Evolutionary conservation across 208 protist genomes (phyloP).

Genomic region (Leishmania aethiopica): DNA sequence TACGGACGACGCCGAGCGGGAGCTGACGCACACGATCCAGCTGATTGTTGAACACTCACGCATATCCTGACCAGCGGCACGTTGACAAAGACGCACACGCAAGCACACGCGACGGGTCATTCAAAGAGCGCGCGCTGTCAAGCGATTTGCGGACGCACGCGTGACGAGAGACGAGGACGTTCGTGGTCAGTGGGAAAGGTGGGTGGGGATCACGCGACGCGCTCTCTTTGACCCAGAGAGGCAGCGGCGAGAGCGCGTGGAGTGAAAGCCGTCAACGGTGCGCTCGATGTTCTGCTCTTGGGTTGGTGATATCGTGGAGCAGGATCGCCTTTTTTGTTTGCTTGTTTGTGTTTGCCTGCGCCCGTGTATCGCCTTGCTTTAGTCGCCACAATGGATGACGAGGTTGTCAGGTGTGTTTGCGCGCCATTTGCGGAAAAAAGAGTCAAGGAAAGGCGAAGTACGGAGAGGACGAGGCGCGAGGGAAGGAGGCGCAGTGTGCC

Average conservation of each 20-base stretch:
- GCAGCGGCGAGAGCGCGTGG: background rate
- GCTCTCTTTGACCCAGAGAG: background rate
- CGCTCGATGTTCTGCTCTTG: background rate
- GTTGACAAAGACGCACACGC: background rate
- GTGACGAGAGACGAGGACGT: background rate
- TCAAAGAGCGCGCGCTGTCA: background rate
- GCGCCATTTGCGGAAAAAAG: background rate
- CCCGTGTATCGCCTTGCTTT: background rate
- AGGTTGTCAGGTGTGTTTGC: too few species aligned
- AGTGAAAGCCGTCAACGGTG: background rate
- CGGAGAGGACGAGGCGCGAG: background rate
- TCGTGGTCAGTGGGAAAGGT: background rate
- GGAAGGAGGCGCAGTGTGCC: background rate
- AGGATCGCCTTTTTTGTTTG: background rate
- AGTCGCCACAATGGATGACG: background rate
- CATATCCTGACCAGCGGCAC: constrained; percentile 3
- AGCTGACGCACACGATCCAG: constrained; percentile 60
- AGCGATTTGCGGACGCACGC: background rate
- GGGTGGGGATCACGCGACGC: background rate
- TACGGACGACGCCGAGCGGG: constrained; percentile 54
- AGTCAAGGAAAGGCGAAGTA: background rate
- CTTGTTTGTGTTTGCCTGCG: background rate
- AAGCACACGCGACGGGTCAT: background rate
- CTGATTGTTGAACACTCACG: constrained; percentile 45
- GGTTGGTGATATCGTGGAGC: background rate